These are phyloP conservation scores for Setaria viridis DNA, from an alignment of 202 grass and related monocot species.

Conservation along the genomic window DNA sequence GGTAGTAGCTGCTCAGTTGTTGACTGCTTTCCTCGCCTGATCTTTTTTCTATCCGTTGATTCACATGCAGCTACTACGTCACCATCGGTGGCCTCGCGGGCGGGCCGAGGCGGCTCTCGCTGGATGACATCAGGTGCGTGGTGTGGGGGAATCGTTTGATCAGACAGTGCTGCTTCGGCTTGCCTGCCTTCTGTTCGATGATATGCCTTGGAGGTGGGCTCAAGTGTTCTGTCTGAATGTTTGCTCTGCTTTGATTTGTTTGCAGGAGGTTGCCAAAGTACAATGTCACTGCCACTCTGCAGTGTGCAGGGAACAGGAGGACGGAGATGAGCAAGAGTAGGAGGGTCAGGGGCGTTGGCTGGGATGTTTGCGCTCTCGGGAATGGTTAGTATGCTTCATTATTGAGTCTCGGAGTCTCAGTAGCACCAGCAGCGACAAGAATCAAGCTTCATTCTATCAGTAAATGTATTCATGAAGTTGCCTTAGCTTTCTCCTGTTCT, in stretches of 20 bases:
- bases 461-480: not conserved
- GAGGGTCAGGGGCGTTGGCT: slow-evolving; percentile 77
- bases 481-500: not conserved
- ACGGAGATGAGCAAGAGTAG: slow-evolving; percentile 74
- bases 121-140: slow-evolving; percentile 68
- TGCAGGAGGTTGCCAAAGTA: slow-evolving; percentile 75
- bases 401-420: not conserved
- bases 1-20: not conserved
- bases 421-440: not conserved
- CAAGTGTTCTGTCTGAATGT: not conserved
- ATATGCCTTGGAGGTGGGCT: not conserved
- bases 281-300: slow-evolving; percentile 76
- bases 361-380: slow-evolving; percentile 75
- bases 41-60: not conserved
- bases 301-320: slow-evolving; percentile 89
- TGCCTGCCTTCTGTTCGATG: not conserved
- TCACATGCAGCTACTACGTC: slow-evolving; percentile 56
- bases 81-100: slow-evolving; percentile 57
- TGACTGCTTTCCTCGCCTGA: not conserved
- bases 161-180: not conserved
- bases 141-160: not conserved
- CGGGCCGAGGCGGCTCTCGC: slow-evolving; percentile 46
- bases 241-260: slow-evolving; percentile 1
- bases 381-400: slow-evolving; percentile 51
- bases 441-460: not conserved